Evolutionary conservation across 129 eudicot genomes (phyloP).

Genomic region (Silybum marianum): DNA sequence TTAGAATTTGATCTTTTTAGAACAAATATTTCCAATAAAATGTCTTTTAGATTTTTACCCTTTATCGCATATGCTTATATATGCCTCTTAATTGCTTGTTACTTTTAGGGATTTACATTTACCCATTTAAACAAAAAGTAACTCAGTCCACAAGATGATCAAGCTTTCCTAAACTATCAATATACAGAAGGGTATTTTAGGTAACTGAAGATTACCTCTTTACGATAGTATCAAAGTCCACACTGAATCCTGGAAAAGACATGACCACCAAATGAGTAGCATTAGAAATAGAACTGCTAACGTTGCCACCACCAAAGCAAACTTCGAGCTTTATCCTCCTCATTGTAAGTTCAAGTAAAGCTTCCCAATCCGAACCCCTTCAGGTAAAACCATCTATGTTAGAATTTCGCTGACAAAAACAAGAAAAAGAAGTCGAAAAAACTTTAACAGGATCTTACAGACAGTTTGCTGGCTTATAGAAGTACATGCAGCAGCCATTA

Average conservation of each 20-base stretch:
- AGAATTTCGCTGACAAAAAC: neutral
- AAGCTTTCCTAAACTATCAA: neutral
- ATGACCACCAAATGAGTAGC: slow-evolving; percentile 77
- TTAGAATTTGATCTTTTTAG: neutral
- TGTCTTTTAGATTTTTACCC: neutral
- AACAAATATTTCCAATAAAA: neutral
- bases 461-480: slow-evolving; percentile 49
- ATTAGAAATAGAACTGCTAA: slow-evolving; percentile 46
- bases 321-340: slow-evolving; percentile 85
- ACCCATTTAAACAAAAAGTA: neutral
- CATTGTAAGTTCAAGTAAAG: slow-evolving; percentile 57
- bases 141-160: neutral
- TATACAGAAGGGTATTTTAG: neutral
- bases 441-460: slow-evolving; percentile 37
- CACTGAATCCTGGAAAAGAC: slow-evolving; percentile 42
- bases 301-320: slow-evolving; percentile 72
- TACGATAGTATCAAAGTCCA: slow-evolving; percentile 46
- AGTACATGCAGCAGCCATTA: slow-evolving; percentile 75
- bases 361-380: slow-evolving; percentile 53
- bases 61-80: neutral
- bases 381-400: slow-evolving; percentile 12
- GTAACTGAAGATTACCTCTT: slow-evolving; percentile 44
- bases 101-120: neutral
- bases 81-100: neutral
- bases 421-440: neutral